phyloP scores from a whole-genome alignment of 352 stramenopile genomes.

The Hyaloperonospora arabidopsidis region DNA sequence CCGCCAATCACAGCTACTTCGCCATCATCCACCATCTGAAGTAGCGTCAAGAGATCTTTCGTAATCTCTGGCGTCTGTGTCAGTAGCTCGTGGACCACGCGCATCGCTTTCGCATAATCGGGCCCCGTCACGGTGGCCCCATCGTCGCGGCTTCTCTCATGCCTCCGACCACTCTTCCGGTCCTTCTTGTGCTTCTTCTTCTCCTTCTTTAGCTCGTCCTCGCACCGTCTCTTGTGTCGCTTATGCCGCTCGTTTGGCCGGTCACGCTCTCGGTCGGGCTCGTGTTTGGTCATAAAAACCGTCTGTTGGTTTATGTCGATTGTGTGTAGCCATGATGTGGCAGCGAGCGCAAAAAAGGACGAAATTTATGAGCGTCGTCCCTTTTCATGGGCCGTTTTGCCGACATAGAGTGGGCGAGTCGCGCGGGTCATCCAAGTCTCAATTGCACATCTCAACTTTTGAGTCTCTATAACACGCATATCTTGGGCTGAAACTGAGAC shows the following conservation, averaged over 20 bases:
- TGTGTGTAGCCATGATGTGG: constrained; percentile 15
- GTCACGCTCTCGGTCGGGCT: constrained; percentile 15
- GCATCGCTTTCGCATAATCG: constrained; percentile 33
- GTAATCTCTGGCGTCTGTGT: constrained; percentile 57
- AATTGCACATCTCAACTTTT: too few relatives aligned
- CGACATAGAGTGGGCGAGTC: too few relatives aligned
- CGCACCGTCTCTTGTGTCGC: constrained; percentile 26
- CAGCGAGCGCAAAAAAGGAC: not conserved
- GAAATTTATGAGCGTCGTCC: too few relatives aligned
- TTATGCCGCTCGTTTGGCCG: constrained; percentile 28
- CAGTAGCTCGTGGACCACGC: constrained; percentile 49
- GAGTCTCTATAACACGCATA: too few relatives aligned
- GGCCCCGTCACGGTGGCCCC: constrained; percentile 2
- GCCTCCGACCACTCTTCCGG: constrained; percentile 16
- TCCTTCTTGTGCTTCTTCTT: constrained; percentile 31
- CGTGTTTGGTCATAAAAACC: constrained; percentile 31
- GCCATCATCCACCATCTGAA: constrained; percentile 74
- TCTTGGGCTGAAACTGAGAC: too few relatives aligned
- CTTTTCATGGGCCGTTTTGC: too few relatives aligned
- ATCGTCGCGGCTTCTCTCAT: constrained; percentile 13
- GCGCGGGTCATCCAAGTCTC: too few relatives aligned
- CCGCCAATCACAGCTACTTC: constrained; percentile 67
- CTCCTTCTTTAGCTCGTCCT: constrained; percentile 29
- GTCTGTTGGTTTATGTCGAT: too few relatives aligned
- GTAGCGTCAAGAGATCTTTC: constrained; percentile 48